Conservation (phyloP, 2,329 filamentous ascomycete genomes). For the Geoglossum cookeanum region DNA sequence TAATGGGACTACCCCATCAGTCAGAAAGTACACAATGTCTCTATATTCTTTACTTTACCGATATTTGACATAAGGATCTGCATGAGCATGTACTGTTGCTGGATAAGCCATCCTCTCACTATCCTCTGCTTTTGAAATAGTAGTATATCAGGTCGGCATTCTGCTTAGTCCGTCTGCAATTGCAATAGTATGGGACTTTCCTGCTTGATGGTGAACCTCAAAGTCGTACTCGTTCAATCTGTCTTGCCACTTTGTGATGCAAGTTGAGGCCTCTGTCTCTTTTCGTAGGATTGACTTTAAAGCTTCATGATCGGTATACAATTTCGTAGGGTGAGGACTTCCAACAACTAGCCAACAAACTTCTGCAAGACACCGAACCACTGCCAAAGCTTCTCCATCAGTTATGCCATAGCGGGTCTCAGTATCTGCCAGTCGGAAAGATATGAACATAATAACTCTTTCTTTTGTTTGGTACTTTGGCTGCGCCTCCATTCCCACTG, state of each 20-base stretch:
- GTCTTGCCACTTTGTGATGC: background rate
- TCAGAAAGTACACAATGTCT: background rate
- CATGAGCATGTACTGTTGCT: too few relatives aligned
- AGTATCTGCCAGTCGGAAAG: background rate
- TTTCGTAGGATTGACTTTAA: background rate
- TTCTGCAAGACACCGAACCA: background rate
- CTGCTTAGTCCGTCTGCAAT: background rate
- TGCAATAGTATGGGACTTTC: background rate
- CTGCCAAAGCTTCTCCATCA: background rate
- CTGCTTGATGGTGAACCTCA: background rate
- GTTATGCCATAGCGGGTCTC: background rate
- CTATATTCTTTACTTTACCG: background rate
- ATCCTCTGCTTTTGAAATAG: background rate
- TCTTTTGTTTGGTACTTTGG: background rate
- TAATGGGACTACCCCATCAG: background rate
- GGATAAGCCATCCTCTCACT: too few relatives aligned
- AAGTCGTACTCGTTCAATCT: background rate
- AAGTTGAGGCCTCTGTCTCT: background rate
- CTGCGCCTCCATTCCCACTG: background rate
- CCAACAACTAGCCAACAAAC: background rate
- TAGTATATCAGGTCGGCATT: background rate
- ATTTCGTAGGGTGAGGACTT: background rate
- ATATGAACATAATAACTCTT: background rate
- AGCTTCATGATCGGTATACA: background rate
- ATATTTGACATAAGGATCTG: background rate